Evolutionary conservation across 768 basidiomycete species (phyloP).

Genomic region (Crepidotus variabilis): DNA sequence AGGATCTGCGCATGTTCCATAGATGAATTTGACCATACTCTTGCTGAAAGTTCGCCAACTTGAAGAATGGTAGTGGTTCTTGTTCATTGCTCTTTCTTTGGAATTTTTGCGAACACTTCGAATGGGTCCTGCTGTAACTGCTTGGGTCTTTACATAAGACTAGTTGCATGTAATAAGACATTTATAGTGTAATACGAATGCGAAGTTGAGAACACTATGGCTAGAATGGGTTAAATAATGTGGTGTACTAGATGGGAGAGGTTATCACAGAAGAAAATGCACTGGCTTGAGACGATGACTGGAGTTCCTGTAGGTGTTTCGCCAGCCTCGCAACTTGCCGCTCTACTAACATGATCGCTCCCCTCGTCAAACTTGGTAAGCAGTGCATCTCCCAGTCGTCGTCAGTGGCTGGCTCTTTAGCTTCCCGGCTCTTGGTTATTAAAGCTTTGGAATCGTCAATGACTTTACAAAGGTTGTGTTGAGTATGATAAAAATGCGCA

Average conservation of each 20-base stretch:
- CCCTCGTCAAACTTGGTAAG: conserved; percentile 73
- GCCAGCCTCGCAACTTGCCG: conserved; percentile 48
- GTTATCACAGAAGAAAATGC: no score
- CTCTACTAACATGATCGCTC: conserved; percentile 75
- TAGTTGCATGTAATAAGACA: no score
- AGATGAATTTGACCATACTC: no score
- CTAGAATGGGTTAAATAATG: no score
- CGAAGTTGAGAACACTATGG: no score
- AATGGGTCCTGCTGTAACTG: background rate
- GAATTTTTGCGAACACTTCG: background rate
- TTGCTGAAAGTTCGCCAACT: no score
- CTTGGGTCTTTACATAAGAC: no score
- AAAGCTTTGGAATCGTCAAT: conserved; percentile 58
- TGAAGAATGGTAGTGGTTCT: no score
- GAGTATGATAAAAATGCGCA: conserved; percentile 63
- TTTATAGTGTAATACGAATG: no score
- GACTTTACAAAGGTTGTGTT: conserved; percentile 65
- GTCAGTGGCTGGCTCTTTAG: conserved; percentile 18
- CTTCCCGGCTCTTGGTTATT: conserved; percentile 61
- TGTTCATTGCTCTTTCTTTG: background rate
- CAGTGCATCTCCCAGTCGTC: conserved; percentile 40
- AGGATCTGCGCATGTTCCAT: no score
- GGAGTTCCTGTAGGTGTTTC: conserved; percentile 39
- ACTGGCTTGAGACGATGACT: background rate
- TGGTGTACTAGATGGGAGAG: no score